A percentile compares a stretch with the other conserved stretches of the same genome.
These are phyloP conservation scores for Mollisiaceae sp. DNA, from an alignment of 2,329 filamentous ascomycete genomes.

Conservation along the genomic window DNA sequence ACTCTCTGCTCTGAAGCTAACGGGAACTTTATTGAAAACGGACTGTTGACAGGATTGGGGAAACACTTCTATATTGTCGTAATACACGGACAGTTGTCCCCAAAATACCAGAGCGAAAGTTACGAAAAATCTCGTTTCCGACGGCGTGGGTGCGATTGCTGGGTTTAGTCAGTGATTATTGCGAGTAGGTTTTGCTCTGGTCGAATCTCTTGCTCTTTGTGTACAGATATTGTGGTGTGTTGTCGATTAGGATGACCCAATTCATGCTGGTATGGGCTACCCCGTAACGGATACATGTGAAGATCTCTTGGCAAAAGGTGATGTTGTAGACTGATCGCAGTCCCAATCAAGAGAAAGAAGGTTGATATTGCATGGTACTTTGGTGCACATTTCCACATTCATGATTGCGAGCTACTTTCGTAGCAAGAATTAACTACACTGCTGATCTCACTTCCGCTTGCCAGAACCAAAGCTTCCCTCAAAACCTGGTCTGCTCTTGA, in stretches of 20 bases:
- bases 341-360: background rate
- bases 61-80: conserved; percentile 37
- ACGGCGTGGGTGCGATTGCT: conserved; percentile 16
- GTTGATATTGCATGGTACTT: conserved; percentile 13
- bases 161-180: conserved; percentile 2
- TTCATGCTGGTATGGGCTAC: conserved; percentile 3
- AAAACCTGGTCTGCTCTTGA: conserved; percentile 59
- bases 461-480: conserved; percentile 54
- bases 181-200: background rate
- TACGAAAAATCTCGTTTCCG: conserved; percentile 7
- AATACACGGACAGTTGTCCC: conserved; percentile 29
- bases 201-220: conserved; percentile 14
- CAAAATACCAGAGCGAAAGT: conserved; percentile 27
- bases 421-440: conserved; percentile 12
- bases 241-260: conserved; percentile 2
- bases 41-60: conserved; percentile 9
- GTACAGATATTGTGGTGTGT: conserved; percentile 24
- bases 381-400: background rate
- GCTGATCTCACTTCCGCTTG: conserved; percentile 32
- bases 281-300: background rate
- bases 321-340: background rate
- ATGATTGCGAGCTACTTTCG: background rate
- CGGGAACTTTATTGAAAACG: conserved; percentile 1
- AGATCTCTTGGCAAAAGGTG: background rate
- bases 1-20: conserved; percentile 78